These are phyloP conservation scores for Pseudomonodictys pantanalensis DNA, from an alignment of 495 filamentous ascomycete genomes.

Conservation along the genomic window DNA sequence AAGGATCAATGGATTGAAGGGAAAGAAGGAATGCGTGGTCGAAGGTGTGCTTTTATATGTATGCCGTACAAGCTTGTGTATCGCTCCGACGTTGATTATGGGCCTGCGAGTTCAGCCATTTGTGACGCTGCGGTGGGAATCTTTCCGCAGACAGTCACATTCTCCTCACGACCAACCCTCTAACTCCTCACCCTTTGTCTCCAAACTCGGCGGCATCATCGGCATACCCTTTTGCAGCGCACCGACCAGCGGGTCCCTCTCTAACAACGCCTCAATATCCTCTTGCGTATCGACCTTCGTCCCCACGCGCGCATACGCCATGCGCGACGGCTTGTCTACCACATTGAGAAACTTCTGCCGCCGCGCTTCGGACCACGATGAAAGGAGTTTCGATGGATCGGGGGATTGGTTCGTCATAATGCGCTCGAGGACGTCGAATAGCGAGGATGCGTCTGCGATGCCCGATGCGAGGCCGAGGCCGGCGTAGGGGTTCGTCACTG, in stretches of 20 bases:
- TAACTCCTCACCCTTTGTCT: not conserved
- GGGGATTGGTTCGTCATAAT: not conserved
- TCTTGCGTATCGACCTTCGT: slow-evolving; percentile 12
- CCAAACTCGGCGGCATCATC: slow-evolving; percentile 9
- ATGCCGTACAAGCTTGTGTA: too few species aligned
- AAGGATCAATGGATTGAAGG: too few species aligned
- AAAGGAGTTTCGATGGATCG: slow-evolving; percentile 15
- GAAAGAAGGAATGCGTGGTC: too few species aligned
- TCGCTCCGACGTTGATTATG: too few species aligned
- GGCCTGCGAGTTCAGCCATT: too few species aligned
- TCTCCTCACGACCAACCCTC: slow-evolving; percentile 2
- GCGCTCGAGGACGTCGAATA: slow-evolving; percentile 4
- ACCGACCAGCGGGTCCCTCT: slow-evolving; percentile 26
- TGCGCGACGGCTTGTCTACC: slow-evolving; percentile 29
- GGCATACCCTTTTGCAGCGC: slow-evolving; percentile 9
- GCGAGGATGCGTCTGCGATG: slow-evolving; percentile 22
- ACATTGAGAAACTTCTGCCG: slow-evolving; percentile 31
- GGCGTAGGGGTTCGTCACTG: slow-evolving; percentile 20
- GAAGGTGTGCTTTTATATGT: too few species aligned
- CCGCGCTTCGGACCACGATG: slow-evolving; percentile 29
- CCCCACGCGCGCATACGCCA: slow-evolving; percentile 15
- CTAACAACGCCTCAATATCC: slow-evolving; percentile 16
- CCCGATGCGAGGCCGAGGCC: slow-evolving; percentile 23
- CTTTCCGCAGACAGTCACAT: not conserved
- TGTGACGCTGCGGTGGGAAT: too few species aligned